These are phyloP conservation scores for Oryza brachyantha DNA, from an alignment of 176 grass and related monocot species.

Conservation along the genomic window DNA sequence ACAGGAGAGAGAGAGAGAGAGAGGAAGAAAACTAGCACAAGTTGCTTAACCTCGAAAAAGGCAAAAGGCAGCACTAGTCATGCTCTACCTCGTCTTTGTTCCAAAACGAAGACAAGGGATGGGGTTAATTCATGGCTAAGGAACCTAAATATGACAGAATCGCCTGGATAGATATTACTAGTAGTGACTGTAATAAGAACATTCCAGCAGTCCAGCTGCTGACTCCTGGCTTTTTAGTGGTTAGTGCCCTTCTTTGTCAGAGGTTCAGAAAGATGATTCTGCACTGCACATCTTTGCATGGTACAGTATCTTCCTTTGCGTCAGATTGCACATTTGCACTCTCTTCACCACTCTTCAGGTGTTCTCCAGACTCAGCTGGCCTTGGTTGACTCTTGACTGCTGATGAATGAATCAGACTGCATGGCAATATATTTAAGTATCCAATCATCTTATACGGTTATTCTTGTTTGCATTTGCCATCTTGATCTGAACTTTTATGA, in stretches of 20 bases:
- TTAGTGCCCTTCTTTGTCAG: slow-evolving; percentile 23
- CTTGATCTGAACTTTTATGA: neutral
- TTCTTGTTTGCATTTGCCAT: too few relatives aligned
- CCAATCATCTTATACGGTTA: neutral
- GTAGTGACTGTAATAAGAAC: slow-evolving; percentile 1
- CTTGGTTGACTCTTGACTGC: neutral
- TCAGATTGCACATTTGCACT: neutral
- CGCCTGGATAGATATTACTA: neutral
- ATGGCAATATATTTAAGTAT: neutral
- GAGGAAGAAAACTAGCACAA: neutral
- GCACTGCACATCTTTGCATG: slow-evolving; percentile 29
- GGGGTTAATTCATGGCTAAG: slow-evolving; percentile 54
- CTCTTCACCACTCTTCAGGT: slow-evolving; percentile 13
- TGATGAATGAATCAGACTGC: neutral
- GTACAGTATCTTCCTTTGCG: neutral
- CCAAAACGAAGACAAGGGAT: slow-evolving; percentile 21
- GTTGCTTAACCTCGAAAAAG: slow-evolving; percentile 48
- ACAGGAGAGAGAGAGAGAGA: too few relatives aligned
- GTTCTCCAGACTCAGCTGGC: neutral
- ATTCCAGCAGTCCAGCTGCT: slow-evolving; percentile 39
- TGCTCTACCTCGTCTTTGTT: neutral
- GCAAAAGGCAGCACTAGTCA: neutral
- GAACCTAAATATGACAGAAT: slow-evolving; percentile 15
- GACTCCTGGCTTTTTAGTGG: neutral
- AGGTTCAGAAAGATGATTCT: slow-evolving; percentile 28